A percentile compares a stretch with the other conserved stretches of the same genome.
Evolutionary conservation across 345 rosid species (phyloP).

Genomic region (Eucalyptus tenuipes): DNA sequence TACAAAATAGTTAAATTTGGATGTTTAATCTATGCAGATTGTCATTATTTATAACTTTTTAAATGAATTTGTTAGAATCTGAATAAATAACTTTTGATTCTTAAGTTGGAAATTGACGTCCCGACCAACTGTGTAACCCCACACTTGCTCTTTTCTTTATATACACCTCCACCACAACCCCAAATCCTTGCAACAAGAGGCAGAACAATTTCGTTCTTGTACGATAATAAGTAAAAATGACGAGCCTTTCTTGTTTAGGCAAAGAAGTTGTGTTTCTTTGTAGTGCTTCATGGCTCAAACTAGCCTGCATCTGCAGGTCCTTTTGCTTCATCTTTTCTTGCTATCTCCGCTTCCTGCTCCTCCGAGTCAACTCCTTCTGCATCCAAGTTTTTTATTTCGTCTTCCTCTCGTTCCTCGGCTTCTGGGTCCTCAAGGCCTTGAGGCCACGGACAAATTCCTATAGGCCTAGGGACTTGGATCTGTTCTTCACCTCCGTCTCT

Average conservation of each 20-base stretch:
- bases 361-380: constrained; percentile 12
- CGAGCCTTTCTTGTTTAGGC: background rate
- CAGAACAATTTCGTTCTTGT: background rate
- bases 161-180: background rate
- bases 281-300: background rate
- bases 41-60: background rate
- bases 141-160: background rate
- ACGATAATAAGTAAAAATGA: background rate
- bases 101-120: background rate
- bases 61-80: background rate
- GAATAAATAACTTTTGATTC: background rate
- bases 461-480: constrained; percentile 5
- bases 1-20: background rate
- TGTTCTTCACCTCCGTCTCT: constrained; percentile 2
- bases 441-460: constrained; percentile 17
- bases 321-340: background rate
- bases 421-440: constrained; percentile 2
- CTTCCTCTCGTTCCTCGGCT: constrained; percentile 16
- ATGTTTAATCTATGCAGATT: no score
- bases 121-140: background rate
- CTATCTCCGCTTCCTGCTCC: background rate
- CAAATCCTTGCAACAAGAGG: background rate
- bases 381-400: constrained; percentile 27
- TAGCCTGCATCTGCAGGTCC: background rate
- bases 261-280: background rate